Conservation (phyloP, 2,329 filamentous ascomycete species). For the Cercospora janseana region DNA sequence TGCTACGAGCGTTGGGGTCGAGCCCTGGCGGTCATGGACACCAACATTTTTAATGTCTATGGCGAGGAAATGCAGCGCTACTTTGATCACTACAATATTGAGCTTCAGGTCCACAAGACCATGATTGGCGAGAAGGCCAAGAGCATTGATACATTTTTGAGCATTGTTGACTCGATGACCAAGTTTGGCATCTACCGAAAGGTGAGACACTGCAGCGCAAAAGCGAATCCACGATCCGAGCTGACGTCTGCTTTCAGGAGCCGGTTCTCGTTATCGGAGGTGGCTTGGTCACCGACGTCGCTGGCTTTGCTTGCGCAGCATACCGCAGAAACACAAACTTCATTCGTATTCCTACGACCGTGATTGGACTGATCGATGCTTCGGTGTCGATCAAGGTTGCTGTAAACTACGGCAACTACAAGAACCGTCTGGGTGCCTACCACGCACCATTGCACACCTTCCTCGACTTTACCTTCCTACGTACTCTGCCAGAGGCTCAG, state of each 20-base stretch:
- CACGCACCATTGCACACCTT: constrained; percentile 69
- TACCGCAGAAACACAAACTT: constrained; percentile 72
- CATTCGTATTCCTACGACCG: constrained; percentile 70
- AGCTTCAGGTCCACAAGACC: constrained; percentile 66
- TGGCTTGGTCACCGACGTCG: constrained; percentile 70
- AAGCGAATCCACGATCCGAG: constrained; percentile 3
- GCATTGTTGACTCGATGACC: constrained; percentile 71
- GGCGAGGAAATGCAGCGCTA: constrained; percentile 65
- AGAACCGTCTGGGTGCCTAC: constrained; percentile 71
- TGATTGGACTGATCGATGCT: constrained; percentile 73
- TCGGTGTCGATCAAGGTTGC: constrained; percentile 76
- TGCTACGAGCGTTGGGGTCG: constrained; percentile 66
- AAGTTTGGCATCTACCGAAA: constrained; percentile 63
- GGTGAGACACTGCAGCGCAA: constrained; percentile 35
- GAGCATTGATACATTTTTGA: constrained; percentile 66
- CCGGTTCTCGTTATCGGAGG: constrained; percentile 66
- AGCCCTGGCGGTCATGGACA: constrained; percentile 66
- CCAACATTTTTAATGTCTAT: constrained; percentile 69
- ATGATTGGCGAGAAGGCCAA: constrained; percentile 75
- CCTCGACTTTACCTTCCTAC: constrained; percentile 71
- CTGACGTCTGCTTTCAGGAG: constrained; percentile 45
- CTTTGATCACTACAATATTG: constrained; percentile 63
- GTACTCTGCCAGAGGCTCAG: constrained; percentile 64
- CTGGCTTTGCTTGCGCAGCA: constrained; percentile 68
- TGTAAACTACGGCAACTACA: constrained; percentile 73